phyloP scores from a whole-genome alignment of 805 yeast species.

The Myxozyma udenii region DNA sequence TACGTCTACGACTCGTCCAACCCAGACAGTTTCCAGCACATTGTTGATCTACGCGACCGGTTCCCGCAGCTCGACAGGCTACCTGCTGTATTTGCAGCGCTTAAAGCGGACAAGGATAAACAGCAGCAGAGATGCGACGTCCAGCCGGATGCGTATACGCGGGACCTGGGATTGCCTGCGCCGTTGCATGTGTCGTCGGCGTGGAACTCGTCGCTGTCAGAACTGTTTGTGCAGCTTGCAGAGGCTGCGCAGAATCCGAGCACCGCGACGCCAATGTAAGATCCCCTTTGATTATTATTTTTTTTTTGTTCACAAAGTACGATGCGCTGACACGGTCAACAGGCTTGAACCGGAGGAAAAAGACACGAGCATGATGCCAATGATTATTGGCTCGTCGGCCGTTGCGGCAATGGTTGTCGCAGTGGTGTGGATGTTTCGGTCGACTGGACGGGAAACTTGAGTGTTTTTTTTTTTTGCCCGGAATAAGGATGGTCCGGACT shows the following conservation, averaged over 20 bases:
- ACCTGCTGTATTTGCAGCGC: slow-evolving; percentile 85
- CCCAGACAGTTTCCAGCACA: slow-evolving; percentile 86
- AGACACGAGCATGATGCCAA: slow-evolving; percentile 49
- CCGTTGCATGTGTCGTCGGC: slow-evolving; percentile 88
- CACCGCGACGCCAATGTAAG: slow-evolving; percentile 52
- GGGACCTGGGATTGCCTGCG: slow-evolving; percentile 61
- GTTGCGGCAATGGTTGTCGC: slow-evolving; percentile 62
- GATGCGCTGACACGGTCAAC: not conserved
- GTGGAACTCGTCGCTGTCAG: slow-evolving; percentile 80
- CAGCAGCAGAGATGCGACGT: slow-evolving; percentile 84
- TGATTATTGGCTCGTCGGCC: slow-evolving; percentile 65
- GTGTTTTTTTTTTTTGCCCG: no score
- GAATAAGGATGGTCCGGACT: no score
- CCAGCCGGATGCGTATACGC: slow-evolving; percentile 85
- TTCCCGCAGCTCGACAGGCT: slow-evolving; percentile 59
- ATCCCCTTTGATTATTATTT: not conserved
- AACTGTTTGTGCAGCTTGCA: slow-evolving; percentile 78
- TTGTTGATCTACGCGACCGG: slow-evolving; percentile 59
- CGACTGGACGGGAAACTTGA: slow-evolving; percentile 10
- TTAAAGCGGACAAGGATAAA: slow-evolving; percentile 92
- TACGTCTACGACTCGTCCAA: slow-evolving; percentile 90
- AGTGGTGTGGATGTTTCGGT: slow-evolving; percentile 61
- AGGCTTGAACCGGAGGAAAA: slow-evolving; percentile 50
- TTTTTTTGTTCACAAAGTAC: not conserved
- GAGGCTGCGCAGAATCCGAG: slow-evolving; percentile 83